Evolutionary conservation across 1,284 basidiomycete genomes (phyloP).

Genomic region (Puccinia polysora): DNA sequence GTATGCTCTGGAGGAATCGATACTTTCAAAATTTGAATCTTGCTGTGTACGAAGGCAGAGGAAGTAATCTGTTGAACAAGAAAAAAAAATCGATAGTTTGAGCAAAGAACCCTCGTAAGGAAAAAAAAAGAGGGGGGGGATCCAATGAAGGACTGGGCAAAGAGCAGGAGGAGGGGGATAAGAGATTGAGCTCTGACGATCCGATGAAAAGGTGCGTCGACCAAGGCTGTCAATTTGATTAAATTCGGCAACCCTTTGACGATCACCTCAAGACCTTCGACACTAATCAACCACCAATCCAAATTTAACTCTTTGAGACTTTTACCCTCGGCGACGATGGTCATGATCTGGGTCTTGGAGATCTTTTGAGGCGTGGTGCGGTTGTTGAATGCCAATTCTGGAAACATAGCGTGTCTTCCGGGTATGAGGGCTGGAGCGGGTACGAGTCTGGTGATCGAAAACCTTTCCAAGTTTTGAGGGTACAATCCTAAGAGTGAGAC

Average conservation of each 20-base stretch:
- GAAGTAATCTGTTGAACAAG: slow-evolving; percentile 18
- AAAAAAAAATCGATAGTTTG: neutral
- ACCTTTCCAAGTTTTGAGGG: slow-evolving; percentile 8
- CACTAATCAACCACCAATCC: slow-evolving; percentile 38
- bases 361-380: slow-evolving; percentile 22
- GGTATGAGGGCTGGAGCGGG: slow-evolving; percentile 29
- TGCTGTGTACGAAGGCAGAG: slow-evolving; percentile 35
- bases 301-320: slow-evolving; percentile 31
- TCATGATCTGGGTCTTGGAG: slow-evolving; percentile 33
- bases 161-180: neutral
- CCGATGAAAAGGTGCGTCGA: slow-evolving; percentile 41
- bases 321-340: slow-evolving; percentile 12
- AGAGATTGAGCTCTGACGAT: slow-evolving; percentile 12
- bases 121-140: neutral
- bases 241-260: slow-evolving; percentile 34
- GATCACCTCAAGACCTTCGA: slow-evolving; percentile 40
- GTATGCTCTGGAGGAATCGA: slow-evolving; percentile 43
- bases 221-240: slow-evolving; percentile 25
- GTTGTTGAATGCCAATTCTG: slow-evolving; percentile 13
- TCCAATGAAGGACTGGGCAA: neutral
- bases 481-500: slow-evolving; percentile 18
- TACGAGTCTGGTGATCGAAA: slow-evolving; percentile 22
- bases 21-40: slow-evolving; percentile 21
- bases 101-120: too few species aligned
- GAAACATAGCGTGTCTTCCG: slow-evolving; percentile 24